phyloP scores from a whole-genome alignment of 495 filamentous ascomycete genomes.

The Neurospora sp. region DNA sequence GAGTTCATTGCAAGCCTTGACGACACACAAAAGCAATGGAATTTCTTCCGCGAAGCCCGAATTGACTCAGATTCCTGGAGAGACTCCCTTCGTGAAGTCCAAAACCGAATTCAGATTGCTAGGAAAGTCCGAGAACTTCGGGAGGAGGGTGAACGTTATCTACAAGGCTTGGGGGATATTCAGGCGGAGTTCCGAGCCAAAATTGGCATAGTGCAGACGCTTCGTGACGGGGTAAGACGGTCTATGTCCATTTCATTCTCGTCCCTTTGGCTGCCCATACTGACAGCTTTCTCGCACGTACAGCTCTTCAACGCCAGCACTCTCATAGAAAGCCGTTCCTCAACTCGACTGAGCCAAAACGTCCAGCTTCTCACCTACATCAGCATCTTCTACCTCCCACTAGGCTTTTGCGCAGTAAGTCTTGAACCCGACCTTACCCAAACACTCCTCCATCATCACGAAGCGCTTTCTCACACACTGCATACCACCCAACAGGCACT shows the following conservation, averaged over 20 bases:
- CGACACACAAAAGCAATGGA: neutral
- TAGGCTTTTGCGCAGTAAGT: constrained; percentile 20
- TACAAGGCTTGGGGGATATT: neutral
- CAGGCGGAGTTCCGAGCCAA: neutral
- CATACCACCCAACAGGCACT: neutral
- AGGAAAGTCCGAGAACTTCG: too few relatives aligned
- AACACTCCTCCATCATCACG: neutral
- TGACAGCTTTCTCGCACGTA: neutral
- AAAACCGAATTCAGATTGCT: too few relatives aligned
- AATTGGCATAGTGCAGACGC: neutral
- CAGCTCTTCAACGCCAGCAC: constrained; percentile 15
- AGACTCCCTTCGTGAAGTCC: too few relatives aligned
- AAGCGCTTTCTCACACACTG: neutral
- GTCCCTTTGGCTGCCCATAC: neutral
- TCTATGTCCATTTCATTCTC: too few relatives aligned
- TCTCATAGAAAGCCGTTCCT: constrained; percentile 26
- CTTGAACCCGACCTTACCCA: neutral
- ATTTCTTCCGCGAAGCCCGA: neutral
- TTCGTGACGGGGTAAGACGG: neutral
- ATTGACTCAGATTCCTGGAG: too few relatives aligned
- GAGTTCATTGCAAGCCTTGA: neutral
- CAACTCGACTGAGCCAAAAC: constrained; percentile 26
- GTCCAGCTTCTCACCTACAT: constrained; percentile 28
- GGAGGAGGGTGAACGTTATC: neutral
- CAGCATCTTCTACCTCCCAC: constrained; percentile 28